Evolutionary conservation across 192 early-diverging fungal species (phyloP).

Genomic region (Entomortierella parvispora): DNA sequence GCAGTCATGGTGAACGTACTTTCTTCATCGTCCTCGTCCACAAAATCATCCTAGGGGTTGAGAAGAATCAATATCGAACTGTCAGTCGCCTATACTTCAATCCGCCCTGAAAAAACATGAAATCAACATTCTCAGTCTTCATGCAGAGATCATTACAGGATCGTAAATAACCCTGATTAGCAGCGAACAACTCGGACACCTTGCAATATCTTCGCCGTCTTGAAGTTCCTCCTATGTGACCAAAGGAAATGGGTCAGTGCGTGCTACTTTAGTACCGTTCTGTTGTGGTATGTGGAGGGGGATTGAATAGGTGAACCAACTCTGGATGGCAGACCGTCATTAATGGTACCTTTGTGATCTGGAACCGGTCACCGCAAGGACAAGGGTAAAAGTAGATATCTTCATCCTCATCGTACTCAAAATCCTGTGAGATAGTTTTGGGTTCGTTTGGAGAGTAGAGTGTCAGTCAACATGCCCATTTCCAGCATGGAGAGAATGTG

Average conservation of each 20-base stretch:
- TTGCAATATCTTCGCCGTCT: constrained; percentile 88
- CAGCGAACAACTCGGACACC: constrained; percentile 93
- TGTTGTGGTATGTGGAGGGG: too few relatives aligned
- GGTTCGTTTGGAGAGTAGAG: neutral
- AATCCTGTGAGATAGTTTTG: constrained; percentile 70
- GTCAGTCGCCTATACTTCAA: neutral
- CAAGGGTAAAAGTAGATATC: constrained; percentile 92
- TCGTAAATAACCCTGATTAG: constrained; percentile 93
- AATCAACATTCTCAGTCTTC: too few relatives aligned
- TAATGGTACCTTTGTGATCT: constrained; percentile 84
- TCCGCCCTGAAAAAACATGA: too few relatives aligned
- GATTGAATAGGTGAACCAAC: too few relatives aligned
- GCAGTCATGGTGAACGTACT: constrained; percentile 51
- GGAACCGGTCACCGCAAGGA: constrained; percentile 96
- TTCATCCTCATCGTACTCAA: constrained; percentile 90
- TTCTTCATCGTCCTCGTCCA: constrained; percentile 61
- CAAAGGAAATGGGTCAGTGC: neutral
- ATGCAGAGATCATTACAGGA: constrained; percentile 59
- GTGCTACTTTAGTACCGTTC: neutral
- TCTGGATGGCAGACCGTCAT: too few relatives aligned
- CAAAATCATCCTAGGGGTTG: constrained; percentile 56
- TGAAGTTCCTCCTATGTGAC: constrained; percentile 69
- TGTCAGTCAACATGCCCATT: neutral
- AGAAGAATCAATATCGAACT: neutral
- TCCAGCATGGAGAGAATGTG: neutral